A percentile compares a stretch with the other conserved stretches of the same genome.
Conservation (phyloP, 306 rosid species). For the Sophora flavescens region DNA sequence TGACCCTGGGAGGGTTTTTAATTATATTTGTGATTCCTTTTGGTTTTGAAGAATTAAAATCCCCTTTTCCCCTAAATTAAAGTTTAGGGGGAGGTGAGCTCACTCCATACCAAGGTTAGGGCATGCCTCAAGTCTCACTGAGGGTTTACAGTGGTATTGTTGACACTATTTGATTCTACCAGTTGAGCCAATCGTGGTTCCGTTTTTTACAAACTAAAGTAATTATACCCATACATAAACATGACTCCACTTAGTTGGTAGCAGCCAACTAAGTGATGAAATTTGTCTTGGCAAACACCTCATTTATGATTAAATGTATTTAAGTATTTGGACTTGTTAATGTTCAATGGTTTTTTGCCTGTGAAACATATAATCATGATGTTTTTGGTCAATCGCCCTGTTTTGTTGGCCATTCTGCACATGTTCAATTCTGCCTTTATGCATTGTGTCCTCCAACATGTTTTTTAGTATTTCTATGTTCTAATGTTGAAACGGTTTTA, state of each 20-base stretch:
- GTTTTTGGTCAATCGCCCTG: slow-evolving; percentile 13
- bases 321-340: slow-evolving; percentile 33
- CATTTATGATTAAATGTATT: slow-evolving; percentile 32
- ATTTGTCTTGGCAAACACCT: slow-evolving; percentile 31
- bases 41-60: neutral
- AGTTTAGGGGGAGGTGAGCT: slow-evolving; percentile 25
- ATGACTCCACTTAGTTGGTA: slow-evolving; percentile 8
- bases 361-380: slow-evolving; percentile 32
- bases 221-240: neutral
- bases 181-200: slow-evolving; percentile 4
- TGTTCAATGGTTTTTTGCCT: neutral
- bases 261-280: neutral
- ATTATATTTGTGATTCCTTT: neutral
- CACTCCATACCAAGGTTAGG: slow-evolving; percentile 27
- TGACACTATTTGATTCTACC: neutral
- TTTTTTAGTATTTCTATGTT: slow-evolving; percentile 20
- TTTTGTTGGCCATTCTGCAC: slow-evolving; percentile 13
- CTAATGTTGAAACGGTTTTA: slow-evolving; percentile 49
- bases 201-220: slow-evolving; percentile 18
- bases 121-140: slow-evolving; percentile 14
- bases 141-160: slow-evolving; percentile 4
- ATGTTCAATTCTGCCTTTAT: slow-evolving; percentile 15
- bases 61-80: neutral
- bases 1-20: neutral
- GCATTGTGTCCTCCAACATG: slow-evolving; percentile 25